A percentile compares a stretch with the other conserved stretches of the same genome.
Evolutionary conservation across 1,284 basidiomycete species (phyloP).

Genomic region (Cryptococcus wingfieldii): DNA sequence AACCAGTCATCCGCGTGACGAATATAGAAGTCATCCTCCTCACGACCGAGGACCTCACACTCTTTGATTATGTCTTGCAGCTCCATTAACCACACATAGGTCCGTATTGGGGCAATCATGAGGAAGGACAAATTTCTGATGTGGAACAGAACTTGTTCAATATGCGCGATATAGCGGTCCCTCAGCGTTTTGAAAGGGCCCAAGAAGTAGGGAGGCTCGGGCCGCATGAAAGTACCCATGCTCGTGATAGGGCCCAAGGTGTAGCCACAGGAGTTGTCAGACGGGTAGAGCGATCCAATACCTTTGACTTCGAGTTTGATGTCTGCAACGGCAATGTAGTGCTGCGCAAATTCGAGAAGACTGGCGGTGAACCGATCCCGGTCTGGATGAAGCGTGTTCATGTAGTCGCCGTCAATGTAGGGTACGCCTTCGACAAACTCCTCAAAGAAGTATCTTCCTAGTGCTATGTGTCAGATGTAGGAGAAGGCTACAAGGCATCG

Average conservation of each 20-base stretch:
- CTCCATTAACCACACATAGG: constrained; percentile 10
- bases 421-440: constrained; percentile 6
- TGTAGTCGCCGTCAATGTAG: not conserved
- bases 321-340: constrained; percentile 5
- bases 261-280: not conserved
- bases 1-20: constrained; percentile 42
- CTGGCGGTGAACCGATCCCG: not conserved
- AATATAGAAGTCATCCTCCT: constrained; percentile 21
- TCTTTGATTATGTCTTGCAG: constrained; percentile 2
- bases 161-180: constrained; percentile 10
- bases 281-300: constrained; percentile 1
- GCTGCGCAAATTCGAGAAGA: not conserved
- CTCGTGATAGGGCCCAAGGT: not conserved
- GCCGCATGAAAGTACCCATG: constrained; percentile 2
- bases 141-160: constrained; percentile 4
- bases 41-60: not conserved
- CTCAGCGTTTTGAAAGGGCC: constrained; percentile 12
- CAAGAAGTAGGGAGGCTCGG: constrained; percentile 7
- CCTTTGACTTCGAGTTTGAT: not conserved
- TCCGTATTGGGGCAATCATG: not conserved
- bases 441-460: constrained; percentile 3
- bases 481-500: not conserved
- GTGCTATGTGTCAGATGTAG: not conserved
- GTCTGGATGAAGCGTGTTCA: not conserved
- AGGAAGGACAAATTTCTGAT: not conserved